Base-by-base conservation (phyloP, 2,329 filamentous ascomycete species). In the Grosmannia clavigera region DNA sequence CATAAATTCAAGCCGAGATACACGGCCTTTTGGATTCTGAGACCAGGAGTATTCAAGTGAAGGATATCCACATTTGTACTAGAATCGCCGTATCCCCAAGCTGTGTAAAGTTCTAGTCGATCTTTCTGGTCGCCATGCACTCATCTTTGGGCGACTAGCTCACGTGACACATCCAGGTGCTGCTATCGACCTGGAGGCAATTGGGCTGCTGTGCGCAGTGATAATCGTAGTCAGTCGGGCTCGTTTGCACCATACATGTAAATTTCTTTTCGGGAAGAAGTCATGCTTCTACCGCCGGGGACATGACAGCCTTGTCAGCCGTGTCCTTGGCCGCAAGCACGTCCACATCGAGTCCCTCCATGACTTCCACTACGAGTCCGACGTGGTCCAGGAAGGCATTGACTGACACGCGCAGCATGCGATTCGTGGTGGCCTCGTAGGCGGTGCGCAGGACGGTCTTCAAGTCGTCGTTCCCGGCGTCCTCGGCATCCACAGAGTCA, bases 321-420 rank as follows among this genome's bases (percentile, higher is more conserved):
- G 60, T 25, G 22, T 66, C 63, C 40, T 19, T 14, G 40, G 40
- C 11, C 54, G 70, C 81, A 48, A 96, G 70, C 2, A 94, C 86
- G 75, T 96, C 92, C 31, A 85, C 82, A 72, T 97, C 92, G 67
- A 97, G 74, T 70, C 95, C 87, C 72, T 89, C 85, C 88, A 96
- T 96, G 19, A 95, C 88, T 59, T 91, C 88, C 51, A 96, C 72
- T 1, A 96, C 86, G 5, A 96, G 83, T 58, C 84, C 83, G 60
- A 96, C 72, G 66, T 87, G 95, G 68, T 97, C 92, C 79, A 97
- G 91, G 73, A 96, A 96, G 11, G 91, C 90, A 74, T 97, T 97
- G 60, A 96, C 92, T 3, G 92, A 89, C 2, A 99, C 94, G 53
- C 94, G 86, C 61, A 99, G 80, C 92, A 97, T 97, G 66, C 94